Evolutionary conservation across 257 asterid species (phyloP), one percentile per base, ranked within the genome.

Genomic region (Cinchona pubescens): DNA sequence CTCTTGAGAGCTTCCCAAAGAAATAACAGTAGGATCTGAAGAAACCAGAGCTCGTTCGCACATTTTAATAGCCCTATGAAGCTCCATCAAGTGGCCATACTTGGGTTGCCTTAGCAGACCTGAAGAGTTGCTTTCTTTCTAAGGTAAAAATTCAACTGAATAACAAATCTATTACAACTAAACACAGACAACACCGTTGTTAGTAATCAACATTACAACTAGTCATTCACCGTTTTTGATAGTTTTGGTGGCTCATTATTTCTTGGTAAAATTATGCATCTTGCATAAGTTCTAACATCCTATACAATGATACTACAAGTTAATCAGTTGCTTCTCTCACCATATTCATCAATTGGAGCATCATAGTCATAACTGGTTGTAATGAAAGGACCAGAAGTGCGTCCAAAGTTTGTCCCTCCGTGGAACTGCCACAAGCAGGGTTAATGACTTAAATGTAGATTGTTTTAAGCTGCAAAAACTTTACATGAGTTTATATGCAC

Each of bases 381-480:
- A 45, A 88, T 75, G 62, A 90, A 88, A 53, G 91, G 93, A 29
- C 96, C 96, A n/a, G n/a, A n/a, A n/a, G 88, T 84, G 73, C 96
- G 92, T 13, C 91, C 94, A 55, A 88, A 88, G 85, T 90, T 90
- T 48, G 96, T 90, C 76, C 96, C 96, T 10, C 96, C 96, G 6
- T 90, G 96, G 61, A 76, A 90, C 96, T 90, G 86, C 43, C 30
- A 59, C 21, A 34, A 71, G 51, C 12, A n/a, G 32, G 53, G 35
- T 23, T 61, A 56, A 43, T 14, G 16, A 35, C 71, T 60, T 34
- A 29, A n/a, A 21, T 9, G 23, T 60, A 30, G 23, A 30, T 60
- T 29, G 40, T 29, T 60, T 13, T 30, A 60, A 60, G 66, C 1
- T 29, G 5, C 66, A 29, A 59, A 59, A n/a, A 10, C 5, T 14